A percentile compares a stretch with the other conserved stretches of the same genome.
Conservation (phyloP, 2,329 filamentous ascomycete genomes). For the Aspergillus pseudoterreus region DNA sequence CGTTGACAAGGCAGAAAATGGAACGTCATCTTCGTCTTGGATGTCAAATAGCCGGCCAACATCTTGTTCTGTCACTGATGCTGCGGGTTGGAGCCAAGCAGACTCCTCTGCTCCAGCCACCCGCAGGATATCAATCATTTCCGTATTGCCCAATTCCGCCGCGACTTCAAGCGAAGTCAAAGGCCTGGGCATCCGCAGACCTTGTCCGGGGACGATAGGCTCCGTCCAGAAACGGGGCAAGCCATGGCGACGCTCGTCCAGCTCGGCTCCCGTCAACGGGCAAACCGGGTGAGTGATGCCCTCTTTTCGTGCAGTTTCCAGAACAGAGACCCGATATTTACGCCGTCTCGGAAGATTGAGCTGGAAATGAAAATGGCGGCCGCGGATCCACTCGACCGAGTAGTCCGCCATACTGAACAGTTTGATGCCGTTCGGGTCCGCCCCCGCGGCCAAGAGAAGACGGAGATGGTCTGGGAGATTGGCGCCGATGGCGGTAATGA, state of each 20-base stretch:
- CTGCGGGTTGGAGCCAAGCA: conserved; percentile 3
- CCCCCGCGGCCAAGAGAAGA: conserved; percentile 6
- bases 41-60: conserved; percentile 2
- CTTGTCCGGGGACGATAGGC: conserved; percentile 8
- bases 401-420: conserved; percentile 2
- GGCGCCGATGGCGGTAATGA: conserved; percentile 7
- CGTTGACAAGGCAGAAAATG: conserved; percentile 6
- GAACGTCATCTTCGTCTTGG: not conserved
- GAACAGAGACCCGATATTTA: not conserved
- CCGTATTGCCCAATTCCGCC: not conserved
- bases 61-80: not conserved
- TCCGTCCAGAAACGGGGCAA: conserved; percentile 14
- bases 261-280: conserved; percentile 8
- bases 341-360: not conserved
- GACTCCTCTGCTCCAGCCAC: conserved; percentile 12
- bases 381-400: conserved; percentile 5
- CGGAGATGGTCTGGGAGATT: conserved; percentile 3
- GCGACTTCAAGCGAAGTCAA: conserved; percentile 11
- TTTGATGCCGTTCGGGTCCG: conserved; percentile 3
- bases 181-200: conserved; percentile 3
- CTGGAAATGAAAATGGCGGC: conserved; percentile 1
- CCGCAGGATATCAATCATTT: conserved; percentile 8
- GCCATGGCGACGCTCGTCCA: conserved; percentile 8
- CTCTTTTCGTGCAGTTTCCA: conserved; percentile 5
- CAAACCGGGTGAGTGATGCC: conserved; percentile 7